A percentile compares a stretch with the other conserved stretches of the same genome.
These are phyloP conservation scores for Rhinocladiella similis DNA, from an alignment of 2,329 filamentous ascomycete species.

Conservation along the genomic window DNA sequence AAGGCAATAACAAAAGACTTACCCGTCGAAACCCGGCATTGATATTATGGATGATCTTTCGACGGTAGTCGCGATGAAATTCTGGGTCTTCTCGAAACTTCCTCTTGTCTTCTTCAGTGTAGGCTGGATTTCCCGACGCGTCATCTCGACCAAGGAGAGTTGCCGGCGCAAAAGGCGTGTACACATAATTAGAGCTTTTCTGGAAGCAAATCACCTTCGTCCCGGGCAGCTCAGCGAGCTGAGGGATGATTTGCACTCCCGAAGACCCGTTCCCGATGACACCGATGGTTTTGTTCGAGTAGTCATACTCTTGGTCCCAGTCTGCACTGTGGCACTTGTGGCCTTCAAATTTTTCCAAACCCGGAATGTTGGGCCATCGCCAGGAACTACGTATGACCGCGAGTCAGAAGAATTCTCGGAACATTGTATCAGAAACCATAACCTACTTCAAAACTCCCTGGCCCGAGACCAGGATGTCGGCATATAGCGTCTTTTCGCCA, in stretches of 20 bases:
- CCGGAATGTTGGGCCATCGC: conserved; percentile 36
- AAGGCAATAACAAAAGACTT: neutral
- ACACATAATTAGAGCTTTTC: conserved; percentile 35
- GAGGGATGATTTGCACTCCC: conserved; percentile 42
- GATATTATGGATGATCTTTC: conserved; percentile 14
- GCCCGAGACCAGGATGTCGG: conserved; percentile 40
- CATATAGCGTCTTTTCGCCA: conserved; percentile 25
- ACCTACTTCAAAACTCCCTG: conserved; percentile 31
- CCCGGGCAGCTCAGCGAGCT: conserved; percentile 24
- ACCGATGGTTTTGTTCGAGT: conserved; percentile 31
- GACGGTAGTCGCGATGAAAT: conserved; percentile 25
- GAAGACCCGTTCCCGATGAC: conserved; percentile 37
- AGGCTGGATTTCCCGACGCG: conserved; percentile 30
- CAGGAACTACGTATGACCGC: conserved; percentile 11
- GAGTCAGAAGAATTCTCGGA: neutral
- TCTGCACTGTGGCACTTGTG: conserved; percentile 31
- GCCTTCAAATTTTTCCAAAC: conserved; percentile 31
- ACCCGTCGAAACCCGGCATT: conserved; percentile 13
- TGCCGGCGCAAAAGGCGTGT: neutral
- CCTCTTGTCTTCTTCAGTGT: conserved; percentile 28
- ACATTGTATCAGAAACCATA: neutral
- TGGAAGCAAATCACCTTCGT: conserved; percentile 35
- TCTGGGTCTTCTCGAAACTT: conserved; percentile 25
- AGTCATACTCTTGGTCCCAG: conserved; percentile 32
- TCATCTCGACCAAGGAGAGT: neutral